Evolutionary conservation across 345 rosid genomes (phyloP).

Genomic region (Populus deltoides): DNA sequence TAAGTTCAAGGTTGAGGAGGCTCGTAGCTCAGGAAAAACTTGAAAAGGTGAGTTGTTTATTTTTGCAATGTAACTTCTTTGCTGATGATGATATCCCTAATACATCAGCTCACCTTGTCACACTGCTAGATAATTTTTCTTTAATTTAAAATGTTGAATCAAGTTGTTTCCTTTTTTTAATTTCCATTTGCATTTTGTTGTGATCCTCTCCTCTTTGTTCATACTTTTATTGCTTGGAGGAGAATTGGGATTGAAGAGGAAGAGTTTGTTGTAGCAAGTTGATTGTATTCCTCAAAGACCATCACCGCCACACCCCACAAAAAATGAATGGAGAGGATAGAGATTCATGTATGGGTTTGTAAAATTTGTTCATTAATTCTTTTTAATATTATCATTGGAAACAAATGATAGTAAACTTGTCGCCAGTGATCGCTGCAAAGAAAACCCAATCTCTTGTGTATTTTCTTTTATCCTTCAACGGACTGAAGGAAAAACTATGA

Average conservation of each 20-base stretch:
- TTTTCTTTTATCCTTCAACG: not conserved
- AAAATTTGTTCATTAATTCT: not conserved
- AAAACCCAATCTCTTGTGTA: not conserved
- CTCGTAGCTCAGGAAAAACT: constrained; percentile 75
- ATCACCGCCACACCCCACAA: not conserved
- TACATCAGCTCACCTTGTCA: not conserved
- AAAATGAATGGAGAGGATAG: not conserved
- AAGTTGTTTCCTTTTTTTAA: not conserved
- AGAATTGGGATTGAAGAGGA: not conserved
- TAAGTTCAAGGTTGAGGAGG: constrained; percentile 74
- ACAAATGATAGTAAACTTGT: not conserved
- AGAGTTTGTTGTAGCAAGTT: not conserved
- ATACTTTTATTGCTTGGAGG: not conserved
- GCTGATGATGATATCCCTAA: not conserved
- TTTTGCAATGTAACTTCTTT: not conserved
- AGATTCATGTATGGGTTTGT: not conserved
- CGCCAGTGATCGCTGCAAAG: not conserved
- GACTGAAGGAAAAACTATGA: not conserved
- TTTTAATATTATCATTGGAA: not conserved
- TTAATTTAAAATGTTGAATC: not conserved
- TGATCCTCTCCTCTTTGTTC: not conserved
- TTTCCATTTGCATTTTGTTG: not conserved
- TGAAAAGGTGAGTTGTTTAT: constrained; percentile 51
- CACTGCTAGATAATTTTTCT: not conserved
- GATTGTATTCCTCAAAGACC: not conserved